Conservation (phyloP, 495 filamentous ascomycete genomes). For the Penicillium silybi region DNA sequence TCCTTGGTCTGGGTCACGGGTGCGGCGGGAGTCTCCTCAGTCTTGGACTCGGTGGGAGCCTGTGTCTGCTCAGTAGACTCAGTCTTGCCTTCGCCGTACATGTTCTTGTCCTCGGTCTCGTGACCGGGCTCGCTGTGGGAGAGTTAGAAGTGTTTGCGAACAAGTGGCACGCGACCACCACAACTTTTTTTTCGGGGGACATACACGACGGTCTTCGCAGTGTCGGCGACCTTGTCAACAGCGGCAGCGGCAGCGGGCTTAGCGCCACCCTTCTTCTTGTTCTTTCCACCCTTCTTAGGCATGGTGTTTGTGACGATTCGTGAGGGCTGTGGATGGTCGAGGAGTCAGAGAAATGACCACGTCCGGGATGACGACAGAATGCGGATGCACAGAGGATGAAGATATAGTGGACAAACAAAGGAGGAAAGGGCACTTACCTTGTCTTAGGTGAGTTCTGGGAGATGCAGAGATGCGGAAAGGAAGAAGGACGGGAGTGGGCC, state of each 20-base stretch:
- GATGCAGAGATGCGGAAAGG: constrained; percentile 3
- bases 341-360: constrained; percentile 6
- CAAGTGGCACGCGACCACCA: constrained; percentile 14
- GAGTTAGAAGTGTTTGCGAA: not conserved
- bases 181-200: constrained; percentile 14
- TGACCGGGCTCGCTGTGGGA: constrained; percentile 30
- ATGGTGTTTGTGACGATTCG: constrained; percentile 28
- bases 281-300: constrained; percentile 47
- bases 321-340: constrained; percentile 4
- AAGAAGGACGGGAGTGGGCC: constrained; percentile 16
- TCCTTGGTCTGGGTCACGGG: constrained; percentile 11
- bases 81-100: constrained; percentile 30
- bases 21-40: constrained; percentile 17
- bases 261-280: constrained; percentile 34
- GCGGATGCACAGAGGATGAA: not conserved
- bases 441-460: not conserved
- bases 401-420: not conserved
- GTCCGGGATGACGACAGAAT: constrained; percentile 16
- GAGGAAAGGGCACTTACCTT: constrained; percentile 3
- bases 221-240: constrained; percentile 29
- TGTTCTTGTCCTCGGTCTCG: constrained; percentile 38
- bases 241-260: constrained; percentile 29
- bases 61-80: constrained; percentile 23
- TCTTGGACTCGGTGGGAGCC: constrained; percentile 21
- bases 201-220: constrained; percentile 43